Conservation (phyloP, 805 yeast species). For the Schwanniomyces occidentalis region DNA sequence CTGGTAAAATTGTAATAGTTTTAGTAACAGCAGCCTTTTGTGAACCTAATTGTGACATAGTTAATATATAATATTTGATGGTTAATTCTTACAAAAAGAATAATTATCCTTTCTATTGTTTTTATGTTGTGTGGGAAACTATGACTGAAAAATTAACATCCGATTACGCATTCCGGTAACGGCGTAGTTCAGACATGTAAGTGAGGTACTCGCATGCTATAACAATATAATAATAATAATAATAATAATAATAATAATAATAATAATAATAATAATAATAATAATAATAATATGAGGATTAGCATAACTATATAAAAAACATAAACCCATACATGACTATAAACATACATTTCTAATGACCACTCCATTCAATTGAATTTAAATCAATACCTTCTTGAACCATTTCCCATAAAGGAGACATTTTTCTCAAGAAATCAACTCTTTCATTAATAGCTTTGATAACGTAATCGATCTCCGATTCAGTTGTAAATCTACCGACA, state of each 20-base stretch:
- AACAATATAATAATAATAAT: no score
- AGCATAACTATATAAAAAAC: slow-evolving; percentile 1
- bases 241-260: neutral
- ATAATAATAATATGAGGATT: neutral
- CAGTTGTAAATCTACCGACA: slow-evolving; percentile 95
- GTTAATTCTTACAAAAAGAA: no score
- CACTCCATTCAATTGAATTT: slow-evolving; percentile 95
- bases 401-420: slow-evolving; percentile 98
- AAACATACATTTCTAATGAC: slow-evolving; percentile 53
- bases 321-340: neutral
- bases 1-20: slow-evolving; percentile 85
- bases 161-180: neutral
- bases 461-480: slow-evolving; percentile 93
- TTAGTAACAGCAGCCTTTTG: slow-evolving; percentile 35
- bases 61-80: no score
- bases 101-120: no score
- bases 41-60: slow-evolving; percentile 21
- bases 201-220: no score
- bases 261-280: slow-evolving; percentile 1
- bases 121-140: neutral
- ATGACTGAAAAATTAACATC: neutral
- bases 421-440: slow-evolving; percentile 86
- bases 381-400: slow-evolving; percentile 97
- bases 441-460: slow-evolving; percentile 84
- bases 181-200: no score